These are phyloP conservation scores for Podospora australis DNA, from an alignment of 495 filamentous ascomycete species.

Conservation along the genomic window DNA sequence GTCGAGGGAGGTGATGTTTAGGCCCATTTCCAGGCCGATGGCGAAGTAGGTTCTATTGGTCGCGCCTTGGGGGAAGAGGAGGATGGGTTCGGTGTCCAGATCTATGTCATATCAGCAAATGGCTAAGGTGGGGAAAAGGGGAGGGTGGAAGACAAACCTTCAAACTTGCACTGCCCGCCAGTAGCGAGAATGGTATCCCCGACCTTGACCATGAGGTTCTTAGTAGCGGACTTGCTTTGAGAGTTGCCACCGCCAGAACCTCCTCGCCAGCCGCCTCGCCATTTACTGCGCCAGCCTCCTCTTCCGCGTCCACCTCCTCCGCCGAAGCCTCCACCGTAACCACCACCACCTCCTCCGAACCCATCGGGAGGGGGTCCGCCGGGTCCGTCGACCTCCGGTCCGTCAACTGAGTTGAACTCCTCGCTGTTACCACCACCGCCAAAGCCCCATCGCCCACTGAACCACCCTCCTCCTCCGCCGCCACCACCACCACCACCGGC, in stretches of 20 bases:
- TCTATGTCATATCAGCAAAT: slow-evolving; percentile 7
- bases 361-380: too few relatives aligned
- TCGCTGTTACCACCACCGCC: background rate
- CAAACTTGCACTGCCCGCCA: slow-evolving; percentile 9
- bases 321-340: background rate
- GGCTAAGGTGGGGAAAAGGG: background rate
- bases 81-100: slow-evolving; percentile 9
- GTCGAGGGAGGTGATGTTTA: slow-evolving; percentile 11
- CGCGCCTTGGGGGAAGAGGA: slow-evolving; percentile 8
- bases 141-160: slow-evolving; percentile 7
- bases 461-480: background rate
- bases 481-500: background rate
- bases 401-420: too few relatives aligned
- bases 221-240: background rate
- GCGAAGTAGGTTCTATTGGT: slow-evolving; percentile 17
- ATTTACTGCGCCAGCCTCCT: background rate
- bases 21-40: slow-evolving; percentile 7
- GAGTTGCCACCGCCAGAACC: background rate
- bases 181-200: slow-evolving; percentile 6
- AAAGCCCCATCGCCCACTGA: too few relatives aligned
- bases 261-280: background rate
- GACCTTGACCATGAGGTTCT: background rate
- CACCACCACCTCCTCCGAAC: background rate
- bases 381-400: too few relatives aligned
- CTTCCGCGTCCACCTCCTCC: background rate